Conservation (phyloP, 306 rosid genomes). For the Trichosanthes cucumerina region DNA sequence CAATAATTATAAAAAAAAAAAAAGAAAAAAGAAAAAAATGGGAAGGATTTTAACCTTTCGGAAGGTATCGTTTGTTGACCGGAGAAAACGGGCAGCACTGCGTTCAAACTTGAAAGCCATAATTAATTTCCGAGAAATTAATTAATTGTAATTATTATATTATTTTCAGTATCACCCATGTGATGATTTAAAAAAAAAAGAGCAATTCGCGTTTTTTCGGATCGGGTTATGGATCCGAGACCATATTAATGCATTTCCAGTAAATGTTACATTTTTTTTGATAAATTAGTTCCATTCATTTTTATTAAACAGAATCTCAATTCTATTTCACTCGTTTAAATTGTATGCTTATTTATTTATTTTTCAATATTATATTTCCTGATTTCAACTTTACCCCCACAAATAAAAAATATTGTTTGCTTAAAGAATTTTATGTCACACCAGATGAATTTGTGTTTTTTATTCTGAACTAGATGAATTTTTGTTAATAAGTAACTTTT, state of each 20-base stretch:
- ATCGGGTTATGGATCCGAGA: slow-evolving; percentile 12
- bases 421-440: neutral
- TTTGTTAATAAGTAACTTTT: neutral
- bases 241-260: neutral
- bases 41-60: neutral
- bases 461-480: neutral
- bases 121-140: neutral
- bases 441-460: neutral
- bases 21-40: neutral
- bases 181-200: neutral
- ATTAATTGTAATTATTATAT: neutral
- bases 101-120: neutral
- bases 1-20: neutral
- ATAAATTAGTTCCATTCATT: neutral
- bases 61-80: neutral
- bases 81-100: neutral
- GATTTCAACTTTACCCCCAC: neutral
- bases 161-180: neutral
- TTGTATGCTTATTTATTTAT: neutral
- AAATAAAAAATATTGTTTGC: neutral
- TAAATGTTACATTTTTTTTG: neutral
- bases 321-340: neutral
- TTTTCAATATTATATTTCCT: neutral
- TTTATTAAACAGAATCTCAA: neutral
- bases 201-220: neutral